A percentile compares a stretch with the other conserved stretches of the same genome.
Evolutionary conservation across 768 basidiomycete genomes (phyloP).

Genomic region (Amanita exitialis): DNA sequence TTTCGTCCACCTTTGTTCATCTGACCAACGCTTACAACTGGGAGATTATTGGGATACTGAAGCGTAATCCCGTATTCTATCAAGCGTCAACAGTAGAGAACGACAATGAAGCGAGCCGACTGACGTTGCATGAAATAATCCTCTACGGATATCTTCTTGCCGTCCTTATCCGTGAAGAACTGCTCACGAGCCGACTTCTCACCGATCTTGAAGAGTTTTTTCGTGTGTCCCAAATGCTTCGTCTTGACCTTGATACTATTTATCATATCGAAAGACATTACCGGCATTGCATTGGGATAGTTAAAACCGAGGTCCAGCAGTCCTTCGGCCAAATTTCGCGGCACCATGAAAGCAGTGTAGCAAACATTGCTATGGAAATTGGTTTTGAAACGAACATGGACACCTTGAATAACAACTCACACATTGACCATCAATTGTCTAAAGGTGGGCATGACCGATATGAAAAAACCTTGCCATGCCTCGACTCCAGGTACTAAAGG

Average conservation of each 20-base stretch:
- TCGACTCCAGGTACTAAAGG: slow-evolving; percentile 25
- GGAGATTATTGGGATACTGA: slow-evolving; percentile 14
- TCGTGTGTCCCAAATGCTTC: slow-evolving; percentile 3
- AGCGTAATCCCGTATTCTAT: slow-evolving; percentile 12
- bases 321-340: slow-evolving; percentile 53
- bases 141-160: slow-evolving; percentile 43
- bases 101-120: slow-evolving; percentile 12
- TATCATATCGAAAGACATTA: background rate
- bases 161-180: slow-evolving; percentile 31
- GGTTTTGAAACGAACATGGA: background rate
- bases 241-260: slow-evolving; percentile 4
- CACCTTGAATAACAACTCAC: slow-evolving; percentile 16
- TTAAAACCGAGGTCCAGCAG: slow-evolving; percentile 35
- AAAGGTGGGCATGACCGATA: slow-evolving; percentile 37
- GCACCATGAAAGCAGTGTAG: slow-evolving; percentile 45
- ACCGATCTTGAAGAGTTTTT: slow-evolving; percentile 1
- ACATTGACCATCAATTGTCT: slow-evolving; percentile 47
- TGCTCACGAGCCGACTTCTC: slow-evolving; percentile 12
- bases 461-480: slow-evolving; percentile 36
- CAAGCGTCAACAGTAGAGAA: slow-evolving; percentile 34
- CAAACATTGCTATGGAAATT: slow-evolving; percentile 35
- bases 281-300: background rate
- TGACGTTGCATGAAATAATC: slow-evolving; percentile 34
- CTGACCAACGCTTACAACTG: slow-evolving; percentile 27
- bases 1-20: slow-evolving; percentile 43